Evolutionary conservation across 2,329 filamentous ascomycete species (phyloP).

Genomic region (Uncinocarpus reesii): DNA sequence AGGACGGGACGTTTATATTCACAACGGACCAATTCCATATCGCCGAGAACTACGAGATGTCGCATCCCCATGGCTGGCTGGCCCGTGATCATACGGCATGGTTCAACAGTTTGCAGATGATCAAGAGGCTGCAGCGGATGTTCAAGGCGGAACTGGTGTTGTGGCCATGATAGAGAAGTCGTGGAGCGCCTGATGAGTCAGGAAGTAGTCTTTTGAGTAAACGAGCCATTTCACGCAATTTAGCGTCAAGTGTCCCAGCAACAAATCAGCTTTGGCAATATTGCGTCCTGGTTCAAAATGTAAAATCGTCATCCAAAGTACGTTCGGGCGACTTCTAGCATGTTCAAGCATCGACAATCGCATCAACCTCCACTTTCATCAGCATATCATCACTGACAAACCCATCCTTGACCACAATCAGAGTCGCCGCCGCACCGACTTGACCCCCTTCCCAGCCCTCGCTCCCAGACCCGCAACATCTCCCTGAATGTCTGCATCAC

Average conservation of each 20-base stretch:
- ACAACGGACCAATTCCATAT: constrained; percentile 36
- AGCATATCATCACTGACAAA: constrained; percentile 25
- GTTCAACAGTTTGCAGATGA: constrained; percentile 28
- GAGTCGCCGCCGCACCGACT: constrained; percentile 28
- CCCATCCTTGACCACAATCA: constrained; percentile 30
- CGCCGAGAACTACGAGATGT: constrained; percentile 31
- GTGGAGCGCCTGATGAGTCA: constrained; percentile 11
- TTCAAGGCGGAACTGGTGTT: constrained; percentile 27
- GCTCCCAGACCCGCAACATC: constrained; percentile 14
- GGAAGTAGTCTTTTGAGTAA: constrained; percentile 14
- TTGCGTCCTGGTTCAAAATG: no score
- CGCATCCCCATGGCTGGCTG: constrained; percentile 30
- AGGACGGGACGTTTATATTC: constrained; percentile 33
- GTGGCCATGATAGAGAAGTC: constrained; percentile 25
- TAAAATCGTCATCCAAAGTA: no score
- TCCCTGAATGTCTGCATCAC: constrained; percentile 15
- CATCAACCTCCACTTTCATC: constrained; percentile 32
- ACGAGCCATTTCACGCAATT: background rate
- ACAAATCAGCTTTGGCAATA: no score
- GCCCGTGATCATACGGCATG: constrained; percentile 31
- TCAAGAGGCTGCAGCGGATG: constrained; percentile 25
- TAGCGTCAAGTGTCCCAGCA: background rate
- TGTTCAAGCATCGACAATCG: no score
- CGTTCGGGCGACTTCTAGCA: no score
- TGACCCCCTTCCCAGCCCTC: constrained; percentile 19